Base-by-base conservation (phyloP, 2,329 filamentous ascomycete species). In the Exutisphaerella laricina region DNA sequence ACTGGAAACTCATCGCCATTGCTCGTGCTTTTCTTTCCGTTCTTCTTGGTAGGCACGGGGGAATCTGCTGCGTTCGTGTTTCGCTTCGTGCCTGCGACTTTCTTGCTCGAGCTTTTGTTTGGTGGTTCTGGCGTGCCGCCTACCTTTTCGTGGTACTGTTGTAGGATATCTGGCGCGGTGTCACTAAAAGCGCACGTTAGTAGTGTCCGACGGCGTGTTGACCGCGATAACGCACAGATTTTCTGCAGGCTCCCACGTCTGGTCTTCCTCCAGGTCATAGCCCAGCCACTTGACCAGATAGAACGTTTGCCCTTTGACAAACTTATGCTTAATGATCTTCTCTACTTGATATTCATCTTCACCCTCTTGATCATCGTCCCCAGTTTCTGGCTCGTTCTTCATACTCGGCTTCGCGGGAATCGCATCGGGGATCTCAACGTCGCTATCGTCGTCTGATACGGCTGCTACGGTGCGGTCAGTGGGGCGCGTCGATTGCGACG, bases 261-360 rank as follows among this genome's bases (percentile, higher is more conserved):
- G 66, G 53, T 92, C 86, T 0, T 69, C 63, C 48, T 80, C 79
- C 48, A 80, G 76, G 0, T 85, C 78, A 49, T 82, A 92, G 3
- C 85, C 85, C 51, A 85, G 78, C 86, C 86, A 92, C 57, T 90
- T 88, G 25, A 92, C 84, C 39, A 82, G 73, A 58, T 84, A 88
- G 34, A 73, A 72, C 0, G 80, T 57, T 4, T 62, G 60, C 14
- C 75, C 76, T 68, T 78, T 46, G 7, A 75, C 70, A 32, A 83
- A 71, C 41, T 75, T 72, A 64, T 90, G 86, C 22, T 68, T 72
- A 33, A 81, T 60, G 54, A 92, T 88, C 55, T 78, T 76, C 60
- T 90, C 84, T 4, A 92, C 85, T 10, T 86, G 75, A 56, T 77
- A 89, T 58, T 83, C 86, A 51, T 41, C 44, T 22, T 61, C 72